Evolutionary conservation across 1,284 basidiomycete genomes (phyloP), one percentile per base, ranked within the genome.

Genomic region (Cryptococcus sp.): DNA sequence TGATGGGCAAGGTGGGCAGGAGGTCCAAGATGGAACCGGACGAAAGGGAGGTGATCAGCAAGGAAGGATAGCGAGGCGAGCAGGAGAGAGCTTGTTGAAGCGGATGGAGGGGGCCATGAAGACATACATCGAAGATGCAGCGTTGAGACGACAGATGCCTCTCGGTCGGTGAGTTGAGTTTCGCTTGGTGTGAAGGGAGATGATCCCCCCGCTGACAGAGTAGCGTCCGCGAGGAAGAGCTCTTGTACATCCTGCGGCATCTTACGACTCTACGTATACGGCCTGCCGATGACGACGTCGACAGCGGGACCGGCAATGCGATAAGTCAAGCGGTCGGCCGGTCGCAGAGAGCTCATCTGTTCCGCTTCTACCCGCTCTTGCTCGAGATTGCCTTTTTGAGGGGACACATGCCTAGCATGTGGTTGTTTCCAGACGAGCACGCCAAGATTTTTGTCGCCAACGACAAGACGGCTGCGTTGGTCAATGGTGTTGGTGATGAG

Each of bases 141-240:
- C 80, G 1, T 66, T 97, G 19, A 80, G 90, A 25, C 90, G 92
- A 3, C 80, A 79, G 55, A 76, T 92, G 54, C 91, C 91, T 1
- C 90, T 93, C 70, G 81, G 87, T 36, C 79, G 89, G 87, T 87
- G 52, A 53, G 74, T 62, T 14, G 5, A 11, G 23, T 7, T 42
- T n/a, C 12, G 11, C 33, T 21, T n/a, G 7, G 33, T 43, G 48
- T 47, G n/a, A 41, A 22, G 3, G 5, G 7, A 11, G 7, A 26
- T 43, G 18, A 43, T 19, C 26, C n/a, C n/a, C n/a, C n/a, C n/a
- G n/a, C n/a, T n/a, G n/a, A n/a, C n/a, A n/a, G n/a, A 32, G n/a
- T 52, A 91, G 90, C 50, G 79, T 83, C 0, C 80, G 89, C 28
- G 88, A 95, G 67, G 91, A 97, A 58, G 93, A 97, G 64, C 69